These are phyloP conservation scores for Hypocrella siamensis DNA, from an alignment of 2,329 filamentous ascomycete species.

Conservation along the genomic window DNA sequence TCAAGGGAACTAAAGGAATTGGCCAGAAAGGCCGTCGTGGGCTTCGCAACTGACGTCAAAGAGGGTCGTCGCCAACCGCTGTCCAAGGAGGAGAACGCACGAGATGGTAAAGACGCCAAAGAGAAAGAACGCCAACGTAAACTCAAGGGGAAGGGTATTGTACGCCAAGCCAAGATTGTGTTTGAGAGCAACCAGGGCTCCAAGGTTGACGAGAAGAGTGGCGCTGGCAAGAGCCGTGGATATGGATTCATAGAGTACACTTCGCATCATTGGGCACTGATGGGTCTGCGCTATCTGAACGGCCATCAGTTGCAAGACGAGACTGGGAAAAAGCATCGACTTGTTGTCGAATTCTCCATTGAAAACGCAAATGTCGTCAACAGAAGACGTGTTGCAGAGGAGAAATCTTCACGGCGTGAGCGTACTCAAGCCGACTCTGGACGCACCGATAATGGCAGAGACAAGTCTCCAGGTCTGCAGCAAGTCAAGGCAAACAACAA, in stretches of 20 bases:
- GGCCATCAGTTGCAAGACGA: slow-evolving; percentile 47
- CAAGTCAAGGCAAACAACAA: neutral
- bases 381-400: slow-evolving; percentile 36
- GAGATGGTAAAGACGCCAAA: slow-evolving; percentile 66
- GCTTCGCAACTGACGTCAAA: slow-evolving; percentile 84
- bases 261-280: slow-evolving; percentile 83
- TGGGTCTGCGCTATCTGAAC: slow-evolving; percentile 90
- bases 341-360: slow-evolving; percentile 95
- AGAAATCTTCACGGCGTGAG: slow-evolving; percentile 17
- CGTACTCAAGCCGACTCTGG: no score
- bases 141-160: slow-evolving; percentile 68
- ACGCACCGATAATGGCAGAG: neutral
- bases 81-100: slow-evolving; percentile 74
- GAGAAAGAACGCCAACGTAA: slow-evolving; percentile 69
- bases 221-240: slow-evolving; percentile 71
- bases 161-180: slow-evolving; percentile 86
- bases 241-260: slow-evolving; percentile 98
- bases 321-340: slow-evolving; percentile 66
- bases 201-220: slow-evolving; percentile 64
- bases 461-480: neutral
- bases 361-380: slow-evolving; percentile 95
- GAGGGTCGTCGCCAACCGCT: slow-evolving; percentile 58
- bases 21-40: slow-evolving; percentile 82
- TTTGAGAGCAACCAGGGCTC: slow-evolving; percentile 77
- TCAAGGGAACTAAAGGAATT: slow-evolving; percentile 85